Evolutionary conservation across 1,139 yeast genomes (phyloP), one percentile per base, ranked within the genome.

Genomic region (Sporopachydermia cereana): DNA sequence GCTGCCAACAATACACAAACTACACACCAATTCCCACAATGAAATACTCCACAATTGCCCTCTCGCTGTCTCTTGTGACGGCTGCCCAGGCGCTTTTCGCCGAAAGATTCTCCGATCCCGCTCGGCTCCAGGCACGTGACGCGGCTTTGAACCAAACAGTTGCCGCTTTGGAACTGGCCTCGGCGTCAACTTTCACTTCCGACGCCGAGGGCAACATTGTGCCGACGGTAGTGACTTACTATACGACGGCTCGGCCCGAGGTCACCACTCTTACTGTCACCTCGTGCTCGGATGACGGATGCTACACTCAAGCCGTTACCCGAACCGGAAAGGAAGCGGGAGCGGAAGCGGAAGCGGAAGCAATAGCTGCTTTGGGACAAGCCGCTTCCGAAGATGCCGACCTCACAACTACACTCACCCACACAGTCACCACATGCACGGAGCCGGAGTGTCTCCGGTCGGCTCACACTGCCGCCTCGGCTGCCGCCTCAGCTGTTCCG

Each of bases 201-300:
- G 34, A 24, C 4, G 5, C 43, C 14, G 17, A 24, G 7, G 41
- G 36, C 16, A 27, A 25, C 34, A 23, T 3, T n/a, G 4, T 18
- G 3, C 5, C 43, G 9, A 41, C 43, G 21, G 36, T 21, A 20
- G 7, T 42, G 21, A 42, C 31, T 5, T 42, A 42, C 7, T 41
- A 21, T 23, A n/a, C 43, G 3, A 16, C 43, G 25, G 24, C 25
- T 12, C 3, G n/a, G 9, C 34, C 43, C 16, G 18, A 14, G 12
- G n/a, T 27, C 18, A 41, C 41, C 16, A 24, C 27, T 3, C n/a
- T 3, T 3, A 27, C 21, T 24, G 16, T 24, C 18, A 24, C 43
- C 14, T 24, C 41, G 4, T 24, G 39, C 41, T 4, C 2, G 36
- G 20, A 25, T 27, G 30, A 12, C 17, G 12, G 18, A 18, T 25